Percentiles rank a stretch among this genome's conserved stretches.
phyloP scores from a whole-genome alignment of 331 rosid genomes.

The Quercus tomentella region DNA sequence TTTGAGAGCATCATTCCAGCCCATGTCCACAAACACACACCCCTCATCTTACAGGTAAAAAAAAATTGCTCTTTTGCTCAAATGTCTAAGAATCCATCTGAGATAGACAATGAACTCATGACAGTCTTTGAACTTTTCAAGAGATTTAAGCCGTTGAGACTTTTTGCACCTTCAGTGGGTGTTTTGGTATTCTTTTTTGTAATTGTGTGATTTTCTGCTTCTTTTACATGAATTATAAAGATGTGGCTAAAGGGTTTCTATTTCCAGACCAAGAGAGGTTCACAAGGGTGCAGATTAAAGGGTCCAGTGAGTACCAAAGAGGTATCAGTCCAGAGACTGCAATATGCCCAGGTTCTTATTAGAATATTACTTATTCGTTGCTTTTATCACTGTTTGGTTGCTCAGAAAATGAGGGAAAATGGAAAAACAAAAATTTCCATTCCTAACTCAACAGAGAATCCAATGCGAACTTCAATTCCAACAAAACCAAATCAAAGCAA shows the following conservation, averaged over 20 bases:
- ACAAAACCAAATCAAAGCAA: not conserved
- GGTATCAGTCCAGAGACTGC: constrained; percentile 82
- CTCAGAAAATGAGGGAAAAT: not conserved
- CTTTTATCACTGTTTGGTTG: not conserved
- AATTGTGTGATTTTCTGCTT: constrained; percentile 43
- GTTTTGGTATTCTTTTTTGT: constrained; percentile 57
- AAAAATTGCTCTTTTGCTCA: constrained; percentile 1
- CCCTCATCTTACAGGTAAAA: no score
- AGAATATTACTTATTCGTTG: not conserved
- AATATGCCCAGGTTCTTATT: constrained; percentile 72
- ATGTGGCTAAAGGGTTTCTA: constrained; percentile 30
- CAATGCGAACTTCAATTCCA: not conserved
- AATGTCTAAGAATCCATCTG: constrained; percentile 44
- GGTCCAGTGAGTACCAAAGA: constrained; percentile 31
- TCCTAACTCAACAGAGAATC: no score
- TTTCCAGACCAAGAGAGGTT: constrained; percentile 44
- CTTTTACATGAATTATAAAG: constrained; percentile 54
- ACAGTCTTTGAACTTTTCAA: constrained; percentile 36
- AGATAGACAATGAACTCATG: constrained; percentile 40
- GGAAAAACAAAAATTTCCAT: not conserved
- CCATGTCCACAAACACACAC: no score
- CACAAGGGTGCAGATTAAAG: constrained; percentile 43
- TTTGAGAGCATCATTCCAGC: no score
- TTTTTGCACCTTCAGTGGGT: constrained; percentile 56
- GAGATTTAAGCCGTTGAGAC: constrained; percentile 46